Evolutionary conservation across 208 protist genomes (phyloP).

Genomic region (Trypanosoma grayi): DNA sequence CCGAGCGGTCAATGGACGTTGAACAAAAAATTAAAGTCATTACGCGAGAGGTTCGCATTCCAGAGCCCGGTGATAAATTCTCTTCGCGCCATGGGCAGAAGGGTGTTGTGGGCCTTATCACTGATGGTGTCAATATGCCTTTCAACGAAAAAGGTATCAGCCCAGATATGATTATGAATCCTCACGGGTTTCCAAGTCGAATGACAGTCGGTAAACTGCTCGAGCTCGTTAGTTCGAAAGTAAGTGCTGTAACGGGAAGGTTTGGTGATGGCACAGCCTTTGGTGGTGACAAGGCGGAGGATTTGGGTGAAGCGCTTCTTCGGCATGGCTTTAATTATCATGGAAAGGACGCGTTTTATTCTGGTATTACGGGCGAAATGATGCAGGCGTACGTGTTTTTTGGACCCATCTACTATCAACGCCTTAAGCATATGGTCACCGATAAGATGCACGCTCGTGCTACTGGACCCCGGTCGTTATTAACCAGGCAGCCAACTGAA

Average conservation of each 20-base stretch:
- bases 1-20: constrained; percentile 76
- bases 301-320: constrained; percentile 87
- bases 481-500: constrained; percentile 99
- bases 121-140: constrained; percentile 98
- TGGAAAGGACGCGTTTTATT: constrained; percentile 98
- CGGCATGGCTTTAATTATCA: constrained; percentile 96
- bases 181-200: constrained; percentile 99
- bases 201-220: constrained; percentile 99
- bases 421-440: constrained; percentile 99
- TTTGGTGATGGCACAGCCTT: constrained; percentile 97
- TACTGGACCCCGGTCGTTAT: constrained; percentile 89
- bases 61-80: constrained; percentile 99
- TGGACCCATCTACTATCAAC: constrained; percentile 99
- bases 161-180: constrained; percentile 99
- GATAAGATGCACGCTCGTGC: constrained; percentile 99
- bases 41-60: constrained; percentile 90
- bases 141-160: constrained; percentile 97
- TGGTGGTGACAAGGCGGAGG: constrained; percentile 92
- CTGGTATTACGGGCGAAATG: constrained; percentile 97
- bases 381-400: constrained; percentile 99
- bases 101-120: constrained; percentile 98
- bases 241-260: constrained; percentile 85
- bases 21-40: constrained; percentile 95
- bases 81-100: constrained; percentile 99
- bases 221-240: constrained; percentile 99